A percentile compares a stretch with the other conserved stretches of the same genome.
Conservation (phyloP, 768 basidiomycete genomes). For the Russula olivacea region DNA sequence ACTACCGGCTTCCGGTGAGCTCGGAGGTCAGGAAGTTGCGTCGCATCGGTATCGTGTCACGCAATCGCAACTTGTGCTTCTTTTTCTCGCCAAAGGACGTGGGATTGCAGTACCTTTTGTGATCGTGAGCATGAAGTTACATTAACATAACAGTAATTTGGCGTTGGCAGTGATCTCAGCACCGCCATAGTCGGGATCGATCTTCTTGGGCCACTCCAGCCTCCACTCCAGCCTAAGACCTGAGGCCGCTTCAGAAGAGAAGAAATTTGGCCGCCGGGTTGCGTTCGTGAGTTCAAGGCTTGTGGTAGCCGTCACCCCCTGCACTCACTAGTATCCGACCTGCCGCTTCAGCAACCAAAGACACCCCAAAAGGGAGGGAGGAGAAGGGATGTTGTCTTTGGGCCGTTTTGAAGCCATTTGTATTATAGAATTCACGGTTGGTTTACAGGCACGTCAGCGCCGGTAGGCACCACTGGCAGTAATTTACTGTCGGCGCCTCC, state of each 20-base stretch:
- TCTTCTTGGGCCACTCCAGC: slow-evolving; percentile 7
- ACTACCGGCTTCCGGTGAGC: background rate
- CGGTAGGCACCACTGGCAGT: background rate
- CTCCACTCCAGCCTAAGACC: no score
- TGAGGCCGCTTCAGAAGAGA: background rate
- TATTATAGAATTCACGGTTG: background rate
- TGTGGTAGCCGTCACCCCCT: background rate
- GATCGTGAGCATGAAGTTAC: no score
- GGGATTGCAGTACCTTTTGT: background rate
- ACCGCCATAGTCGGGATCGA: slow-evolving; percentile 20
- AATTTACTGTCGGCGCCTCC: background rate
- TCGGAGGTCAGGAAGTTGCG: background rate
- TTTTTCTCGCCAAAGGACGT: background rate
- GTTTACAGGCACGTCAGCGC: background rate
- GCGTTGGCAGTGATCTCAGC: slow-evolving; percentile 7
- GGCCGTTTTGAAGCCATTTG: background rate
- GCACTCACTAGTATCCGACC: no score
- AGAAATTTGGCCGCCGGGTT: background rate
- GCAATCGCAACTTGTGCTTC: background rate
- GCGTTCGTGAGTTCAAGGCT: background rate
- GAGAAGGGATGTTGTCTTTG: background rate
- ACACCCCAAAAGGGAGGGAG: background rate
- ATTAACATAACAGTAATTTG: background rate
- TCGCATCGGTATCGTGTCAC: background rate
- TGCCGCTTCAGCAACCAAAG: background rate